Evolutionary conservation across 805 yeast genomes (phyloP).

Genomic region (Peterozyma xylosa): DNA sequence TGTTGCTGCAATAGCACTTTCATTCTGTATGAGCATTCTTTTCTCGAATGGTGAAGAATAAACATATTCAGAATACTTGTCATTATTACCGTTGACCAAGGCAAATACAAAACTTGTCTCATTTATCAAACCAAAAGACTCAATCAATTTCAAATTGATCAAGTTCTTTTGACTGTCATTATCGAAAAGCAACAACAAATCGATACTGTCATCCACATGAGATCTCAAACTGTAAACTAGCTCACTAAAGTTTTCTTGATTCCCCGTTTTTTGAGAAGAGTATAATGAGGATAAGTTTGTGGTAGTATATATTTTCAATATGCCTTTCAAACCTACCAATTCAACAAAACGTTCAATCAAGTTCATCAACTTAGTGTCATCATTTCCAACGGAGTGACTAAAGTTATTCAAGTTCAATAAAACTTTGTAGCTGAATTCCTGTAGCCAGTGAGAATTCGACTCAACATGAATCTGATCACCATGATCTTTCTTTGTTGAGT

Average conservation of each 20-base stretch:
- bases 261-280: constrained; percentile 22
- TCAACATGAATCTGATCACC: constrained; percentile 21
- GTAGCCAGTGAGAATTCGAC: constrained; percentile 24
- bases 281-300: constrained; percentile 13
- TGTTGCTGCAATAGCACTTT: constrained; percentile 14
- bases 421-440: constrained; percentile 20
- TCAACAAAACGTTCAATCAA: not conserved
- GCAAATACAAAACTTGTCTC: constrained; percentile 25
- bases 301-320: not conserved
- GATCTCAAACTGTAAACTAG: constrained; percentile 18
- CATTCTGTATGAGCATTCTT: constrained; percentile 16
- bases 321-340: not conserved
- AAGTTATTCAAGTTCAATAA: constrained; percentile 27
- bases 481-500: constrained; percentile 16
- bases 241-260: constrained; percentile 16
- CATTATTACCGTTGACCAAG: constrained; percentile 25
- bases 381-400: constrained; percentile 12
- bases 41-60: constrained; percentile 26
- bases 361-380: constrained; percentile 26
- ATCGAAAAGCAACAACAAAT: constrained; percentile 30
- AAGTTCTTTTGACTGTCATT: constrained; percentile 24
- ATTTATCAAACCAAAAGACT: constrained; percentile 25
- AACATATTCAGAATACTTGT: constrained; percentile 26
- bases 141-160: constrained; percentile 30
- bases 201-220: constrained; percentile 17